Evolutionary conservation across 208 protist genomes (phyloP), one percentile per base, ranked within the genome.

Genomic region (Leishmania braziliensis): DNA sequence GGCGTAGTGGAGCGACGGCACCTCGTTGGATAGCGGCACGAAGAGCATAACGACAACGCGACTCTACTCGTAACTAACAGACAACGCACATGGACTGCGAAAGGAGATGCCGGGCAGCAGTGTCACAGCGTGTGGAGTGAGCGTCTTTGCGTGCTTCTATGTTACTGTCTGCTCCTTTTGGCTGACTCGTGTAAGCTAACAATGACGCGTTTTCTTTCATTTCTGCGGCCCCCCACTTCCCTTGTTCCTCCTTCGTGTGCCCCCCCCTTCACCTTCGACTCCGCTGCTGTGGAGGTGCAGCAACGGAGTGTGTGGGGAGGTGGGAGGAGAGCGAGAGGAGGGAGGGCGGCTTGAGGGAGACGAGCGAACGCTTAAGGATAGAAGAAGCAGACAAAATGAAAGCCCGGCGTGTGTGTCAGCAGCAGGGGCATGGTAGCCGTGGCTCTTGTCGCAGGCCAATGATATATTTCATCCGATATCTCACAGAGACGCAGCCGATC

Each of bases 1-100:
- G 85, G 95, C 95, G 43, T 98, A 92, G 80, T 9, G 36, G 39
- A 9, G 14, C 23, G 12, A 3, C 51, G 3, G 18, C 20, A 62
- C 9, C 8, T n/a, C 72, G 18, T n/a, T n/a, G n/a, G 51, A 8
- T 9, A 8, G n/a, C 36, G 72, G 0, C 16, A 33, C 1, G 29
- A 68, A 33, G 29, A 39, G 62, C 29, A 68, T 39, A 6, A 68
- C 9, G 4, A 12, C 14, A 36, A 14, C 39, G 62, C 8, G 12
- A 3, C 14, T 29, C 5, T 39, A 23, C 14, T 23, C 39, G 26
- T 68, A 5, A 20, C 14, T 29, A 68, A 68, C 62, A 18, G 62
- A 68, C 62, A 14, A 20, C 26, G 39, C 12, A 20, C 46, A 23
- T 9, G 3, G 23, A 53, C 46, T 5, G 23, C 26, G 26, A 73